Conservation (phyloP, 2,329 filamentous ascomycete genomes). For the Claviceps paspali region DNA sequence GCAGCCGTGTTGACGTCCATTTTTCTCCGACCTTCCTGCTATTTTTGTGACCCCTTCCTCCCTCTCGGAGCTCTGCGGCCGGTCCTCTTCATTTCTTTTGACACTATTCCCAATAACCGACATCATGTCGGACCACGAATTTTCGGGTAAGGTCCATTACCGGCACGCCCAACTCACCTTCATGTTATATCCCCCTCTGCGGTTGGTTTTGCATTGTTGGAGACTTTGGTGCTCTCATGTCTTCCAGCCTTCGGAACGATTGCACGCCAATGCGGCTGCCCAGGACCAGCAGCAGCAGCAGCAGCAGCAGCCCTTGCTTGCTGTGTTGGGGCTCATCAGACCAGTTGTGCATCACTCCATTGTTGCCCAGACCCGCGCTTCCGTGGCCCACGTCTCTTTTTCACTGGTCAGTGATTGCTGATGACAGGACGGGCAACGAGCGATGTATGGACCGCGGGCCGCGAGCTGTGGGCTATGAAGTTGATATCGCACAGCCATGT, state of each 20-base stretch:
- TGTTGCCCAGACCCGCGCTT: background rate
- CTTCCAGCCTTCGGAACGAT: background rate
- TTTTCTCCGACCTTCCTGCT: background rate
- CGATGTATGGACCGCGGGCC: background rate
- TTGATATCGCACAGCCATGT: background rate
- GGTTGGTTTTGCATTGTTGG: background rate
- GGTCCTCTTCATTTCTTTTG: background rate
- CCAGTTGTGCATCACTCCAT: slow-evolving; percentile 1
- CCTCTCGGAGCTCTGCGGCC: background rate
- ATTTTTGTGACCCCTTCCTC: background rate
- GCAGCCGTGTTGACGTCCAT: background rate
- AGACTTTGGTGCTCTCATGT: background rate
- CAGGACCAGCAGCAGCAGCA: slow-evolving; percentile 1
- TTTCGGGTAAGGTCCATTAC: slow-evolving; percentile 34
- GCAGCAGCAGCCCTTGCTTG: slow-evolving; percentile 4
- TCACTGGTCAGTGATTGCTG: background rate
- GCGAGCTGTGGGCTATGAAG: background rate
- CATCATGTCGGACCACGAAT: slow-evolving; percentile 51
- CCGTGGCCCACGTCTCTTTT: background rate
- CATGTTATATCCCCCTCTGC: background rate
- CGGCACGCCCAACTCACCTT: background rate
- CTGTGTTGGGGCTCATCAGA: background rate
- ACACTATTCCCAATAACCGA: background rate
- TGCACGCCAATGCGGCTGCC: background rate
- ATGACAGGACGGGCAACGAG: too few species aligned